Conservation (phyloP, 1,284 basidiomycete genomes). For the Tetrapyrgos nigripes region DNA sequence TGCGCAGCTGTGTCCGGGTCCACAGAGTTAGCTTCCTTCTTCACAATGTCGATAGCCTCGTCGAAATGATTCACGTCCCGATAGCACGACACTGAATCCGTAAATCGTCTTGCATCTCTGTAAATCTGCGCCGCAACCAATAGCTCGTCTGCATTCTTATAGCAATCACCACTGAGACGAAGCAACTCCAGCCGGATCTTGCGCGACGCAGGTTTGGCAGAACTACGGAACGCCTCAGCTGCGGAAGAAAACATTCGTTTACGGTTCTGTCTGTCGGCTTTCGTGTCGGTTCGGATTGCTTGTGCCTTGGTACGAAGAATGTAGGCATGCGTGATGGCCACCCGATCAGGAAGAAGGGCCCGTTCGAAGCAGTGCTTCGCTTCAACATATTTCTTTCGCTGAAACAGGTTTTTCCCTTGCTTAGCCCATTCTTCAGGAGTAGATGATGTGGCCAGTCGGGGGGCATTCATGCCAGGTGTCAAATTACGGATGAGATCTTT, state of each 20-base stretch:
- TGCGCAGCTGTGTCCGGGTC: constrained; percentile 40
- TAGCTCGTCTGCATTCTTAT: constrained; percentile 45
- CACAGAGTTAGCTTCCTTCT: constrained; percentile 44
- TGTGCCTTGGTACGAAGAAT: constrained; percentile 39
- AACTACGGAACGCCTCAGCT: constrained; percentile 54
- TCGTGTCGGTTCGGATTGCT: not conserved
- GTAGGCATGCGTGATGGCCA: constrained; percentile 46
- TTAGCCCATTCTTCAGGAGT: constrained; percentile 60
- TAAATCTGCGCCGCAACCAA: constrained; percentile 54
- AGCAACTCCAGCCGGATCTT: constrained; percentile 46
- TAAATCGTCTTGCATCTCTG: constrained; percentile 49
- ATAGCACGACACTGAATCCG: constrained; percentile 52
- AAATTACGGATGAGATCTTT: constrained; percentile 49
- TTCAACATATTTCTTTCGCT: constrained; percentile 59
- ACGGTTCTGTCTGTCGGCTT: constrained; percentile 21
- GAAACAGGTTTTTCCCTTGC: constrained; percentile 58
- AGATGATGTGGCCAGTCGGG: constrained; percentile 55
- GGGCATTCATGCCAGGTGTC: constrained; percentile 49
- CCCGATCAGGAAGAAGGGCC: constrained; percentile 52
- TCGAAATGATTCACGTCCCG: constrained; percentile 58
- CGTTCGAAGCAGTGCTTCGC: constrained; percentile 69
- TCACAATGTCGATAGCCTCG: constrained; percentile 56
- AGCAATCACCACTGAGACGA: constrained; percentile 60
- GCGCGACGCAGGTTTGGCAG: constrained; percentile 38
- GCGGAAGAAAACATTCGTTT: constrained; percentile 48